Evolutionary conservation across 441 rosid genomes (phyloP).

Genomic region (Pelargonium exstipulatum): DNA sequence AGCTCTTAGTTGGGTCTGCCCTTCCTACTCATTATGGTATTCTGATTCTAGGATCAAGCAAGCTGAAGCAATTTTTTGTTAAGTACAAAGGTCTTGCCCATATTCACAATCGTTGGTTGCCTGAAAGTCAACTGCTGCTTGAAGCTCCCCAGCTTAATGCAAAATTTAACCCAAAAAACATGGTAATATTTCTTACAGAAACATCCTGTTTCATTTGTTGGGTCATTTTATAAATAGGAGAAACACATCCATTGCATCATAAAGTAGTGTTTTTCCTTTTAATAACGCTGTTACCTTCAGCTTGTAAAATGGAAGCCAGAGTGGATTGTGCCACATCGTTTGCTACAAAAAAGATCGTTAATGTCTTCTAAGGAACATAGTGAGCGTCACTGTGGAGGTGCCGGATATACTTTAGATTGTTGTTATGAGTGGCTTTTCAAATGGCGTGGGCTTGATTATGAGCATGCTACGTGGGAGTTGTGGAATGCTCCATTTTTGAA

Average conservation of each 20-base stretch:
- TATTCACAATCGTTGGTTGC: conserved; percentile 46
- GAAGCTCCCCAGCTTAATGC: conserved; percentile 44
- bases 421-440: conserved; percentile 56
- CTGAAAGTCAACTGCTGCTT: conserved; percentile 35
- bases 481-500: conserved; percentile 38
- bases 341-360: conserved; percentile 39
- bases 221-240: not conserved
- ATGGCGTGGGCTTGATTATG: conserved; percentile 59
- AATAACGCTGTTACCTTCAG: conserved; percentile 27
- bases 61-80: conserved; percentile 35
- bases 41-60: conserved; percentile 27
- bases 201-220: not conserved
- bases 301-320: conserved; percentile 35
- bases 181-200: conserved; percentile 30
- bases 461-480: conserved; percentile 58
- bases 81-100: conserved; percentile 53
- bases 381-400: conserved; percentile 13
- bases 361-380: conserved; percentile 22
- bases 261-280: not conserved
- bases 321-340: conserved; percentile 46
- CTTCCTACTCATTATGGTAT: conserved; percentile 10
- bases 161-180: conserved; percentile 35
- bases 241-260: conserved; percentile 5
- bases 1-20: too few relatives aligned
- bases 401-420: conserved; percentile 19